These are phyloP conservation scores for Albugo candida DNA, from an alignment of 352 stramenopile genomes.

Conservation along the genomic window DNA sequence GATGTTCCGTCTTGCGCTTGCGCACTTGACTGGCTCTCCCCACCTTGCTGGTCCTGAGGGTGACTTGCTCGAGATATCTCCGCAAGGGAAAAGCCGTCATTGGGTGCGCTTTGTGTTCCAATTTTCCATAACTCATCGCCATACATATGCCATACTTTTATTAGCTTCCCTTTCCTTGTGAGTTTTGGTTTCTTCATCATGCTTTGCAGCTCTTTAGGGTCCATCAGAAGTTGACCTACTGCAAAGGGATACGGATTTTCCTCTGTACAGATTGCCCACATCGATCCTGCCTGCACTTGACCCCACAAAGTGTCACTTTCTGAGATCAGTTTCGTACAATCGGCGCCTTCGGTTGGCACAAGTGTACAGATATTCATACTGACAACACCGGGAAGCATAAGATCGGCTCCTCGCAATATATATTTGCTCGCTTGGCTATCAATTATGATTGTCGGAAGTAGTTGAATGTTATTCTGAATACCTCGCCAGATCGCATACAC, in stretches of 20 bases:
- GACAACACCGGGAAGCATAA: conserved; percentile 71
- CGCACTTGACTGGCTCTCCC: conserved; percentile 4
- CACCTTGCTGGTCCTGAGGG: conserved; percentile 1
- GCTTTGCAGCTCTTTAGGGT: conserved; percentile 33
- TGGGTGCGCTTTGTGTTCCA: conserved; percentile 5
- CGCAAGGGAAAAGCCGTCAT: neutral
- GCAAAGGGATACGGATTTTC: conserved; percentile 60
- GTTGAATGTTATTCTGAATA: conserved; percentile 1
- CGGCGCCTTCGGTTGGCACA: conserved; percentile 21
- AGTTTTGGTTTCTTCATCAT: too few species aligned
- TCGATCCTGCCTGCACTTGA: neutral
- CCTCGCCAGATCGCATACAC: conserved; percentile 53
- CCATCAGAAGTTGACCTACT: conserved; percentile 50
- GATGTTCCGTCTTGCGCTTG: neutral
- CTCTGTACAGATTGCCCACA: conserved; percentile 9
- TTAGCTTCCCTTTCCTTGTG: too few species aligned
- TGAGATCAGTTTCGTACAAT: conserved; percentile 19
- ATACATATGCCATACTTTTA: conserved; percentile 23
- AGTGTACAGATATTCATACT: neutral
- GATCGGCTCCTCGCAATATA: conserved; percentile 52
- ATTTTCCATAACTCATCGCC: neutral
- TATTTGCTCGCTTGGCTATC: conserved; percentile 69
- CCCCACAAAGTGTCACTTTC: neutral
- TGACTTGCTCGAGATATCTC: conserved; percentile 1
- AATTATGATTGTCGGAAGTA: conserved; percentile 39